Conservation (phyloP, 2,329 filamentous ascomycete genomes). For the Cladorrhinum sp. region DNA sequence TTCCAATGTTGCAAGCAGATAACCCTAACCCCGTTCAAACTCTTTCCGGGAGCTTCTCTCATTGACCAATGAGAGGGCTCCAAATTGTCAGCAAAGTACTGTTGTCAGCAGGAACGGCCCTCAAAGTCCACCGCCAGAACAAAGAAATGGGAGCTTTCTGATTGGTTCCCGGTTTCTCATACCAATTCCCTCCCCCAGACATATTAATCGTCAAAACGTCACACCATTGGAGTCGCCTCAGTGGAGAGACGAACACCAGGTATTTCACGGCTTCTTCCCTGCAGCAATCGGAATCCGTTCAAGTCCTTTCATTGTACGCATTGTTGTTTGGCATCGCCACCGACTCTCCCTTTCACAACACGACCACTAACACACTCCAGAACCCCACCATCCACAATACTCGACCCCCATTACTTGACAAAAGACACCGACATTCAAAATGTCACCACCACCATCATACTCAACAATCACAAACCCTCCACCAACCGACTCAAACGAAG, state of each 20-base stretch:
- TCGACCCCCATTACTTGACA: neutral
- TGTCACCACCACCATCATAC: neutral
- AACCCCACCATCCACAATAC: neutral
- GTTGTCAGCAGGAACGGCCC: neutral
- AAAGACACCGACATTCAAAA: neutral
- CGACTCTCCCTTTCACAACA: neutral
- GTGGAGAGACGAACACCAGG: neutral
- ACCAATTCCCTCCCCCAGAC: neutral
- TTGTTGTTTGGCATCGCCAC: neutral
- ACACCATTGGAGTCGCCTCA: neutral
- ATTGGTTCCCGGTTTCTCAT: neutral
- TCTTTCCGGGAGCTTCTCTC: neutral
- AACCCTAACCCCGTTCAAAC: conserved; percentile 4
- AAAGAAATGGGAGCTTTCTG: conserved; percentile 2
- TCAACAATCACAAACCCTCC: neutral
- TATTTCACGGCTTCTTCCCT: neutral
- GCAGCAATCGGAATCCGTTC: no score
- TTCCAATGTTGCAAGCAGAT: neutral
- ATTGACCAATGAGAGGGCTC: neutral
- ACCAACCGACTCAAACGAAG: neutral
- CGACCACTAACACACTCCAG: neutral
- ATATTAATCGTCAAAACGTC: conserved; percentile 4
- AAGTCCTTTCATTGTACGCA: neutral
- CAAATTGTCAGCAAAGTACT: conserved; percentile 6
- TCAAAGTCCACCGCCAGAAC: neutral